phyloP scores from a whole-genome alignment of 805 yeast genomes.

The Wickerhamia fluorescens region DNA sequence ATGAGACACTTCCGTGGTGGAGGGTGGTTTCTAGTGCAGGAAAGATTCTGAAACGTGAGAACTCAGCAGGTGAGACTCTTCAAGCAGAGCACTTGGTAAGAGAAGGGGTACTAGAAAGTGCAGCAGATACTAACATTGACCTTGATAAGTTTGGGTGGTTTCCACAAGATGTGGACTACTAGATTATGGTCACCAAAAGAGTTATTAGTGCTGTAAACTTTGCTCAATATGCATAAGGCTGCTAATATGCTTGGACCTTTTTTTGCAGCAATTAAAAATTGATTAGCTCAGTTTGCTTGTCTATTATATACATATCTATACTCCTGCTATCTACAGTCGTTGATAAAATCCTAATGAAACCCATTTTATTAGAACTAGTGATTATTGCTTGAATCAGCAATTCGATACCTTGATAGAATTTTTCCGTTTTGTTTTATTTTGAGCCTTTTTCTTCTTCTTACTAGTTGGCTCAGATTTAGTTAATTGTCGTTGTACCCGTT shows the following conservation, averaged over 20 bases:
- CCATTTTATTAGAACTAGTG: too few species aligned
- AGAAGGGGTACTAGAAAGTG: constrained; percentile 39
- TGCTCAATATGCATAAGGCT: too few species aligned
- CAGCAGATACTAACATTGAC: constrained; percentile 33
- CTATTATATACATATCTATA: too few species aligned
- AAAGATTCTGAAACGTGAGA: constrained; percentile 46
- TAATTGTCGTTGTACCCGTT: constrained; percentile 47
- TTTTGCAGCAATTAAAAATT: too few species aligned
- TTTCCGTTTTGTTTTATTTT: background rate
- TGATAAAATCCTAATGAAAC: too few species aligned
- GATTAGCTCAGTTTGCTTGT: too few species aligned
- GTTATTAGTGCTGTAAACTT: too few species aligned
- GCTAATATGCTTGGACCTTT: too few species aligned
- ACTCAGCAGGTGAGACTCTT: constrained; percentile 30
- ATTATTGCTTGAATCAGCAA: too few species aligned
- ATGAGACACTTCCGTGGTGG: constrained; percentile 69
- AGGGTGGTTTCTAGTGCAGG: constrained; percentile 64
- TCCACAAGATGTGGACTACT: constrained; percentile 45
- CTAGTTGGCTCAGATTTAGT: too few species aligned
- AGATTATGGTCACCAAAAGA: too few species aligned
- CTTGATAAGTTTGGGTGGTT: constrained; percentile 60
- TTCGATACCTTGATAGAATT: constrained; percentile 1
- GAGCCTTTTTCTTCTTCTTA: constrained; percentile 1
- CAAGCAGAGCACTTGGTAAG: constrained; percentile 40
- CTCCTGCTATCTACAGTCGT: too few species aligned